Percentiles rank a stretch among this genome's conserved stretches.
Conservation (phyloP, 331 rosid genomes). For the Quercus phellos region DNA sequence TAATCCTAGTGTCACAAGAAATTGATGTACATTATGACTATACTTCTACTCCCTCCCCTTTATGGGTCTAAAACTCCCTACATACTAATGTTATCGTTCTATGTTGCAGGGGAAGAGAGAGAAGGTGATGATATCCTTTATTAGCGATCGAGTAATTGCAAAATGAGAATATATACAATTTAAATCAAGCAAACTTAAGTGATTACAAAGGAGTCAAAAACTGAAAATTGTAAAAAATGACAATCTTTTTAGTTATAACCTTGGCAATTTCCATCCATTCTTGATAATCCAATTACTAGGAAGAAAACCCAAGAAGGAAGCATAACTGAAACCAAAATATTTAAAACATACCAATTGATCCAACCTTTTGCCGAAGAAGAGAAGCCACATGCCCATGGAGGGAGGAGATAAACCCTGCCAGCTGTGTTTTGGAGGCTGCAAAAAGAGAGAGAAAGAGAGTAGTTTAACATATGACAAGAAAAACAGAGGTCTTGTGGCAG, state of each 20-base stretch:
- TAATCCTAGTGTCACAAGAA: not conserved
- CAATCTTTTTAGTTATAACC: not conserved
- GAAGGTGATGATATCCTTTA: not conserved
- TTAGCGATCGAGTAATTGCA: not conserved
- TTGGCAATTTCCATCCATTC: not conserved
- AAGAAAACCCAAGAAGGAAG: not conserved
- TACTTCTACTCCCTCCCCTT: not conserved
- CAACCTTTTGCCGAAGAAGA: constrained; percentile 96
- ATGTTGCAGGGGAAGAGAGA: not conserved
- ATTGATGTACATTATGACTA: not conserved
- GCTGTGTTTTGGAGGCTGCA: constrained; percentile 84
- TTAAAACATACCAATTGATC: constrained; percentile 72
- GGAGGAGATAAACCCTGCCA: constrained; percentile 60
- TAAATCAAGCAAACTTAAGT: not conserved
- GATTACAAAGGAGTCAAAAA: not conserved
- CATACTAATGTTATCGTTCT: not conserved
- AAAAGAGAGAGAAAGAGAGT: constrained; percentile 2
- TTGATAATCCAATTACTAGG: not conserved
- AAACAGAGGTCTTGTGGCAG: not conserved
- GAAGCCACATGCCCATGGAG: constrained; percentile 85
- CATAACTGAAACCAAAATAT: not conserved
- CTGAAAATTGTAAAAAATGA: not conserved
- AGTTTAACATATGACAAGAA: constrained; percentile 8
- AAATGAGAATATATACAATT: not conserved
- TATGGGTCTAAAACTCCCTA: constrained; percentile 2